Evolutionary conservation across 345 rosid genomes (phyloP), one percentile per base, ranked within the genome.

Genomic region (Populus davidiana): DNA sequence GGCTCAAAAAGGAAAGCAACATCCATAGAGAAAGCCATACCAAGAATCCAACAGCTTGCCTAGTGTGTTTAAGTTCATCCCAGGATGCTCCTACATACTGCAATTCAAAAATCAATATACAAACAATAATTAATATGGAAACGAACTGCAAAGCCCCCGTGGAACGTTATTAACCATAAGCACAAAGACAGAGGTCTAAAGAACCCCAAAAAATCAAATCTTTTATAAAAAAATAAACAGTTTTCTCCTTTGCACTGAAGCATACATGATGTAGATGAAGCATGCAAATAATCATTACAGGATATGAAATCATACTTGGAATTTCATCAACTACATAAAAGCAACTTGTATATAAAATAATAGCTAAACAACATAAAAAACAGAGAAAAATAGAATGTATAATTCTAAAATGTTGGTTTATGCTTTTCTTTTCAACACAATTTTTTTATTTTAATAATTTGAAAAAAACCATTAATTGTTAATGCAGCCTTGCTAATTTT

Each of bases 1-100:
- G 23, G 23, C 61, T 54, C 61, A 7, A 54, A 54, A 21, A 54
- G 3, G 8, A 11, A 64, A 39, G 61, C 8, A 62, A 63, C 27
- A 16, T 21, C 11, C n/a, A 59, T 54, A 59, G 31, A 63, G 70
- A 16, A 52, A 38, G 23, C 35, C 77, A 67, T 76, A 77, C 84
- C 84, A 81, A 77, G 67, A 81, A 81, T 61, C 80, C 84, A 69
- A 81, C 84, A 14, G 84, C 81, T 74, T 81, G 81, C 54, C 80
- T 81, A 61, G 77, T 77, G 14, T 77, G 84, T 62, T 73, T 81
- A 72, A 81, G 84, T 77, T 81, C 81, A 62, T 81, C 84, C 80
- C 81, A 81, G 3, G 80, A 47, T 5, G 68, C 38, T 47, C 84
- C 80, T 25, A 63, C 66, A 47, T 72, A 67, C 80, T 81, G 78